Evolutionary conservation across 192 early-diverging fungal species (phyloP).

Genomic region (Coemansia sp.): DNA sequence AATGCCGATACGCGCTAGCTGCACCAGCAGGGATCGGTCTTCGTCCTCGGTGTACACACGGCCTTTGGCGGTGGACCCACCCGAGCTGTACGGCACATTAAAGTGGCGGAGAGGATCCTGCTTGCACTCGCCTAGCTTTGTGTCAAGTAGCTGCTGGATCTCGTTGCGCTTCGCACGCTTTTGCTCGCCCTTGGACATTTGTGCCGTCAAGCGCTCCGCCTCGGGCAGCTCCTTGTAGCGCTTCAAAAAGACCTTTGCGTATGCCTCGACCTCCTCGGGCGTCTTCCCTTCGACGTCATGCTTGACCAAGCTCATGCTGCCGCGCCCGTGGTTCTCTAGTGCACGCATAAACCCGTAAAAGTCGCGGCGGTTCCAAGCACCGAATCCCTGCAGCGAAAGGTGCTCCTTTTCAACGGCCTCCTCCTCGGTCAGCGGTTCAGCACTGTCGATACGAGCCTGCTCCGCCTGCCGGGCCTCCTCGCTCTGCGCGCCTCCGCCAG

Average conservation of each 20-base stretch:
- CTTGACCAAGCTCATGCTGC: conserved; percentile 72
- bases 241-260: conserved; percentile 85
- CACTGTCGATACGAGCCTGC: conserved; percentile 81
- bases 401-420: conserved; percentile 77
- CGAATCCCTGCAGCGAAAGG: conserved; percentile 70
- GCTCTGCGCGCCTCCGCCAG: conserved; percentile 41
- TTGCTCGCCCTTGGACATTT: conserved; percentile 87
- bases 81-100: conserved; percentile 81
- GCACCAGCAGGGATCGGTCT: conserved; percentile 93
- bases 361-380: conserved; percentile 88
- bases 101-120: conserved; percentile 85
- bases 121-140: conserved; percentile 66
- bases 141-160: conserved; percentile 77
- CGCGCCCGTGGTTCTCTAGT: conserved; percentile 78
- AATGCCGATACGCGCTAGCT: conserved; percentile 83
- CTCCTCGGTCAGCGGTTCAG: conserved; percentile 88
- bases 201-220: conserved; percentile 78
- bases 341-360: conserved; percentile 85
- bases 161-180: conserved; percentile 76
- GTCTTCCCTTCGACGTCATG: conserved; percentile 93
- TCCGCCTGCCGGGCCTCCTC: conserved; percentile 68
- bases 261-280: conserved; percentile 76
- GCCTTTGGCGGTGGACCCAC: conserved; percentile 67
- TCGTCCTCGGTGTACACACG: conserved; percentile 92
- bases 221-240: conserved; percentile 88